Evolutionary conservation across 1,284 basidiomycete genomes (phyloP).

Genomic region (Ustilago vetiveriae): DNA sequence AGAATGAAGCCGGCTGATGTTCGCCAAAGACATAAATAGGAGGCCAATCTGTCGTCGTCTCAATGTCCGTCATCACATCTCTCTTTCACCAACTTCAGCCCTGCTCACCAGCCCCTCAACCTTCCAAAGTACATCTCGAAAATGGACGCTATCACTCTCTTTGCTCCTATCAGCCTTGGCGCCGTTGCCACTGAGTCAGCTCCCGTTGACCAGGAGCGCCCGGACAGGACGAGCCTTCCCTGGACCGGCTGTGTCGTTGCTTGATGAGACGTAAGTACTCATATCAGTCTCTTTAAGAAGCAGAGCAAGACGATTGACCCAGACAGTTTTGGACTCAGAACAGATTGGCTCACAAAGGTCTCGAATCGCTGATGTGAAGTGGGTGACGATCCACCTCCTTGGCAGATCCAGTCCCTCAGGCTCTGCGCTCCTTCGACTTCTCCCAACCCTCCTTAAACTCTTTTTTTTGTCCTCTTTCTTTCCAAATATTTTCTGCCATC

Average conservation of each 20-base stretch:
- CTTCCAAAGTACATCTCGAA: neutral
- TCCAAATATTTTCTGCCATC: too few species aligned
- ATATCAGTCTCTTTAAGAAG: too few species aligned
- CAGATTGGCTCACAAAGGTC: neutral
- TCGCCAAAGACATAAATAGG: conserved; percentile 2
- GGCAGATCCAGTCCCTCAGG: too few species aligned
- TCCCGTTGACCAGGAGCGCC: conserved; percentile 13
- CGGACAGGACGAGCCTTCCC: neutral
- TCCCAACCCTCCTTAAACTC: too few species aligned
- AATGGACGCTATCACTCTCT: conserved; percentile 21
- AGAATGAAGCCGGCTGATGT: too few species aligned
- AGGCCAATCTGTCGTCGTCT: neutral
- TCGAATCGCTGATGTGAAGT: neutral
- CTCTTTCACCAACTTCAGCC: too few species aligned
- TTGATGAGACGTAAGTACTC: neutral
- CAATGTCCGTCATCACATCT: too few species aligned
- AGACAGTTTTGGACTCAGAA: neutral
- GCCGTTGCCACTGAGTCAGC: conserved; percentile 18
- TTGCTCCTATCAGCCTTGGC: conserved; percentile 13
- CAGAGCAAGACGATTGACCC: too few species aligned
- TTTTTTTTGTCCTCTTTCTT: too few species aligned
- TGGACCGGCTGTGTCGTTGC: conserved; percentile 16
- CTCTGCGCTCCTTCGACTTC: too few species aligned
- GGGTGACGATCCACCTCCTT: neutral
- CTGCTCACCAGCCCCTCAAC: neutral